A percentile compares a stretch with the other conserved stretches of the same genome.
phyloP scores from a whole-genome alignment of 306 rosid species.

The Prosopis cineraria region DNA sequence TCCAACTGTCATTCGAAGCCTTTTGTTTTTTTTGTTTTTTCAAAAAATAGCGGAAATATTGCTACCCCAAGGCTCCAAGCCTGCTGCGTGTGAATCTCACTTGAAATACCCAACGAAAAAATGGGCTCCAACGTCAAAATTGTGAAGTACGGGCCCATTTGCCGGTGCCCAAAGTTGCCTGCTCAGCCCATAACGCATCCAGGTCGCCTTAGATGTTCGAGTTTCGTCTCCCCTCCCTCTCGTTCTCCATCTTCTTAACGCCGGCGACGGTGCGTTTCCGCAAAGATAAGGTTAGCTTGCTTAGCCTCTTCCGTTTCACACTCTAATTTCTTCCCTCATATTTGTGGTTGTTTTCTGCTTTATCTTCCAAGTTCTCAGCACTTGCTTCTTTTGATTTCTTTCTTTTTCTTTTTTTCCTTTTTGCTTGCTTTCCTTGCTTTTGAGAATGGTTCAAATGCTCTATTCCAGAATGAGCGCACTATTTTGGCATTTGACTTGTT shows the following conservation, averaged over 20 bases:
- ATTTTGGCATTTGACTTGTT: neutral
- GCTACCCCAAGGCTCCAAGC: too few species aligned
- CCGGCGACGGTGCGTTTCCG: neutral
- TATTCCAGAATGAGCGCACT: neutral
- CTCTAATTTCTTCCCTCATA: neutral
- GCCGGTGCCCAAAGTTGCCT: neutral
- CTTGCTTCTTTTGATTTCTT: neutral
- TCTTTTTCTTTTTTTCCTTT: neutral
- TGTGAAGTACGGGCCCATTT: neutral
- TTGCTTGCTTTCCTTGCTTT: too few species aligned
- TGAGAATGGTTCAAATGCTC: neutral
- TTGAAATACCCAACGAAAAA: too few species aligned
- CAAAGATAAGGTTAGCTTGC: slow-evolving; percentile 25
- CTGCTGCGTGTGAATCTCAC: too few species aligned
- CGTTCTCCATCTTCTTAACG: neutral
- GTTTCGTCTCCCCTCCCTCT: neutral
- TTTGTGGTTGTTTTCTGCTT: neutral
- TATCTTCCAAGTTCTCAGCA: neutral
- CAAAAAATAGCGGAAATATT: too few species aligned
- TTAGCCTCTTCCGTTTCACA: neutral
- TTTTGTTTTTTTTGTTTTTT: too few species aligned
- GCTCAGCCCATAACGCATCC: neutral
- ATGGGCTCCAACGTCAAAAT: neutral
- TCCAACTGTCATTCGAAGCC: too few species aligned
- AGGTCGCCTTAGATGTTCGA: neutral